Conservation (phyloP, 208 protist genomes). For the Trypanosoma caninum region DNA sequence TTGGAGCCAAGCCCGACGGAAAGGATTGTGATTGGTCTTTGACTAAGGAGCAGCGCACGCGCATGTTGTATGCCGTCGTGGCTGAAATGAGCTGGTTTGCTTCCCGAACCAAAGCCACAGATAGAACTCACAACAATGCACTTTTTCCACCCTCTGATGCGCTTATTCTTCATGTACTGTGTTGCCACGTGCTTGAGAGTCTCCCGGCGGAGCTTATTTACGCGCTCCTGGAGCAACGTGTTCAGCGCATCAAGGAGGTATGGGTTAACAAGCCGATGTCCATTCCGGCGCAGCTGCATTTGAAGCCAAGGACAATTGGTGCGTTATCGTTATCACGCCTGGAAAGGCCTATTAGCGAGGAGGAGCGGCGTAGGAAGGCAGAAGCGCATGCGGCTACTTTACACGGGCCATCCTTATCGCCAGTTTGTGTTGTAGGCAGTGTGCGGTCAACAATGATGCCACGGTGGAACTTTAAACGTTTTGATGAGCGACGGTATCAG, state of each 20-base stretch:
- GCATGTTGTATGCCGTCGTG: constrained; percentile 75
- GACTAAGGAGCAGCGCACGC: constrained; percentile 6
- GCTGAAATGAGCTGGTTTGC: constrained; percentile 88
- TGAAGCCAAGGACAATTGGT: constrained; percentile 55
- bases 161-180: constrained; percentile 82
- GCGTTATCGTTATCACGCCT: constrained; percentile 38
- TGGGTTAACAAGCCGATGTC: constrained; percentile 86
- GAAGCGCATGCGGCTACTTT: constrained; percentile 1
- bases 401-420: constrained; percentile 22
- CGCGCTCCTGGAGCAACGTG: constrained; percentile 35
- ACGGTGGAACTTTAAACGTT: constrained; percentile 35
- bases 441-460: constrained; percentile 60
- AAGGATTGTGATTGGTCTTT: constrained; percentile 12
- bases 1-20: constrained; percentile 26
- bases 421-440: constrained; percentile 25
- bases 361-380: constrained; percentile 6
- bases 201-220: constrained; percentile 77
- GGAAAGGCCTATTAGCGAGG: constrained; percentile 12
- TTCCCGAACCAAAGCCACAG: constrained; percentile 69
- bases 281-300: constrained; percentile 57
- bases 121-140: constrained; percentile 88
- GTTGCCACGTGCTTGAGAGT: constrained; percentile 69
- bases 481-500: constrained; percentile 35
- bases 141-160: constrained; percentile 88
- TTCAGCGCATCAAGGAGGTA: constrained; percentile 43